A percentile compares a stretch with the other conserved stretches of the same genome.
phyloP scores from a whole-genome alignment of 2,329 filamentous ascomycete genomes.

The Boeremia exigua region DNA sequence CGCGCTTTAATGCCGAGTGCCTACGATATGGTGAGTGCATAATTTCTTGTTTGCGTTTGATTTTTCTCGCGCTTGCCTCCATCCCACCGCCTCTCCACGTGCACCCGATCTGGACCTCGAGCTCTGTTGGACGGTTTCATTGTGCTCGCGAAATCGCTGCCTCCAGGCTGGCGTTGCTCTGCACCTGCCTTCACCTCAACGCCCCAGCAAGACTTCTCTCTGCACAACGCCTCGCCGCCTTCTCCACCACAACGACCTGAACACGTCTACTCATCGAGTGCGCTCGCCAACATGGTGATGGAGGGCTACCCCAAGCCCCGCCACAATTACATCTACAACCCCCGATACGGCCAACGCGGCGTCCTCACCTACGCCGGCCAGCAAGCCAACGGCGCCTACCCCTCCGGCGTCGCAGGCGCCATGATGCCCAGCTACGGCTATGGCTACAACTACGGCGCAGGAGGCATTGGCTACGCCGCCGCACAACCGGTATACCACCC shows the following conservation, averaged over 20 bases:
- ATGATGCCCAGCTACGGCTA: conserved; percentile 21
- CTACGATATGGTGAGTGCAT: conserved; percentile 33
- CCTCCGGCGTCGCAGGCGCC: conserved; percentile 27
- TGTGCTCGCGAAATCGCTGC: conserved; percentile 1
- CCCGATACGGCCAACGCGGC: conserved; percentile 39
- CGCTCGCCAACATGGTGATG: conserved; percentile 13
- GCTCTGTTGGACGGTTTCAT: not conserved
- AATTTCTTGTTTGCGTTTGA: conserved; percentile 19
- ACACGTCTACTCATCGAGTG: not conserved
- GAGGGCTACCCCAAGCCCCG: conserved; percentile 39
- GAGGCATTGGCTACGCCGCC: not conserved
- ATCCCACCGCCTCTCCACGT: conserved; percentile 22
- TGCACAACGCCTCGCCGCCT: not conserved
- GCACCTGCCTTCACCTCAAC: conserved; percentile 21
- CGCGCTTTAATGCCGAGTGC: conserved; percentile 27
- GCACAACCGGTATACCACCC: conserved; percentile 30
- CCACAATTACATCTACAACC: conserved; percentile 41
- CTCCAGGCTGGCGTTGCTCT: not conserved
- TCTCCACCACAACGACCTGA: not conserved
- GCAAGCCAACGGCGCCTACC: conserved; percentile 34
- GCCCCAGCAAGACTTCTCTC: conserved; percentile 1
- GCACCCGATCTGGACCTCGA: conserved; percentile 8
- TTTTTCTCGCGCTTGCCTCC: conserved; percentile 16
- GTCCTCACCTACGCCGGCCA: conserved; percentile 37
- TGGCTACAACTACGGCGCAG: conserved; percentile 8